Percentiles rank a stretch among this genome's conserved stretches.
phyloP scores from a whole-genome alignment of 257 asterid genomes.

The Scutellaria baicalensis region DNA sequence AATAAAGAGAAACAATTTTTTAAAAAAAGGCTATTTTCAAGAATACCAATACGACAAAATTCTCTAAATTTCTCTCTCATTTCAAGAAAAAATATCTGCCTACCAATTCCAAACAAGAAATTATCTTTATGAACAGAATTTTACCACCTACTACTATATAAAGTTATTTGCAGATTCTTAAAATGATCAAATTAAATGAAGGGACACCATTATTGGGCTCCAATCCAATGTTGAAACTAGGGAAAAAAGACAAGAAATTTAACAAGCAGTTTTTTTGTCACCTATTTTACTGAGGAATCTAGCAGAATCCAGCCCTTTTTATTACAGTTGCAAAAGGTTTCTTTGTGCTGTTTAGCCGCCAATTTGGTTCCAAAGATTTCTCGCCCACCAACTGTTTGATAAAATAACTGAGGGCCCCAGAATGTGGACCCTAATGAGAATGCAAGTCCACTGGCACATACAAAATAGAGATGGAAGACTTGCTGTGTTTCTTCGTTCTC shows the following conservation, averaged over 20 bases:
- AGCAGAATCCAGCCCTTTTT: slow-evolving; percentile 13
- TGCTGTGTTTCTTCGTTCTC: slow-evolving; percentile 22
- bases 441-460: slow-evolving; percentile 30
- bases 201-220: neutral
- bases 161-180: neutral
- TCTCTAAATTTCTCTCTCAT: neutral
- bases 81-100: neutral
- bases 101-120: neutral
- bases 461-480: slow-evolving; percentile 4
- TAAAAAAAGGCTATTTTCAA: no score
- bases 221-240: neutral
- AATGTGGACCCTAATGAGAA: slow-evolving; percentile 32
- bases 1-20: no score
- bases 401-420: slow-evolving; percentile 9
- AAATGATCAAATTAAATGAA: neutral
- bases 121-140: neutral
- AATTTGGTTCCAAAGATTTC: slow-evolving; percentile 10
- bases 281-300: slow-evolving; percentile 5
- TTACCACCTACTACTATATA: neutral
- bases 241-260: neutral
- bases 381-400: slow-evolving; percentile 5
- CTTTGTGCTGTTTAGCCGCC: slow-evolving; percentile 19
- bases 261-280: neutral
- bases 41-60: no score
- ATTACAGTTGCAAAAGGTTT: neutral